These are phyloP conservation scores for Pythium monospermum DNA, from an alignment of 352 stramenopile genomes.

Conservation along the genomic window DNA sequence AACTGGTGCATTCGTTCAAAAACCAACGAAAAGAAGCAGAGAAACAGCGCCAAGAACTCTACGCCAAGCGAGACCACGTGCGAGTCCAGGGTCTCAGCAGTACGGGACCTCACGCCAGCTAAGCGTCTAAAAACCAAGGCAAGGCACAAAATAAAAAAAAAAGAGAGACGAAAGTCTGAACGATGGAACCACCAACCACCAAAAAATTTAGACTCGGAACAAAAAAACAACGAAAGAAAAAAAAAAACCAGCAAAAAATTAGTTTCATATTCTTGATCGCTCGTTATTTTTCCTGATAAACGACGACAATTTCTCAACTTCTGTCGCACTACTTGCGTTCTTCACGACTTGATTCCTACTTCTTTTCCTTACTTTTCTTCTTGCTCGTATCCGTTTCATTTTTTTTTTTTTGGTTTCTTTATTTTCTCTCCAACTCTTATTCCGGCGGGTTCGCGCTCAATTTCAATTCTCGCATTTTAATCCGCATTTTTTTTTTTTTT, in stretches of 20 bases:
- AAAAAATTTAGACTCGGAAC: too few species aligned
- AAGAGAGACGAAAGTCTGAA: too few species aligned
- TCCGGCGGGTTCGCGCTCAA: conserved; percentile 8
- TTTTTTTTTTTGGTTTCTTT: conserved; percentile 10
- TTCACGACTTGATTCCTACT: conserved; percentile 9
- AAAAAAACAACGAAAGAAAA: too few species aligned
- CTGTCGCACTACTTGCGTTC: too few species aligned
- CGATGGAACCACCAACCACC: too few species aligned
- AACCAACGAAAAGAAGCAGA: conserved; percentile 12
- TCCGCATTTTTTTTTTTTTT: conserved; percentile 21
- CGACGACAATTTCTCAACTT: too few species aligned
- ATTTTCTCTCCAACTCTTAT: conserved; percentile 25
- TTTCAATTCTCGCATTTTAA: conserved; percentile 22
- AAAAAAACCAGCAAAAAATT: too few species aligned
- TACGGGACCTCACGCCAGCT: too few species aligned
- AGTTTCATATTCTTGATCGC: too few species aligned
- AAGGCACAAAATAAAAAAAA: too few species aligned
- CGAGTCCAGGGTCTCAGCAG: too few species aligned
- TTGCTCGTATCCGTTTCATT: conserved; percentile 6
- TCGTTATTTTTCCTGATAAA: too few species aligned
- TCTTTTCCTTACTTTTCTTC: conserved; percentile 1
- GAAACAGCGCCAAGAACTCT: background rate
- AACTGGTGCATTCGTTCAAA: conserved; percentile 12
- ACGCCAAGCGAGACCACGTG: conserved; percentile 12
- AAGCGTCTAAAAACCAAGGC: background rate